These are phyloP conservation scores for Saccharomycopsis capsularis DNA, from an alignment of 805 yeast genomes.

Conservation along the genomic window DNA sequence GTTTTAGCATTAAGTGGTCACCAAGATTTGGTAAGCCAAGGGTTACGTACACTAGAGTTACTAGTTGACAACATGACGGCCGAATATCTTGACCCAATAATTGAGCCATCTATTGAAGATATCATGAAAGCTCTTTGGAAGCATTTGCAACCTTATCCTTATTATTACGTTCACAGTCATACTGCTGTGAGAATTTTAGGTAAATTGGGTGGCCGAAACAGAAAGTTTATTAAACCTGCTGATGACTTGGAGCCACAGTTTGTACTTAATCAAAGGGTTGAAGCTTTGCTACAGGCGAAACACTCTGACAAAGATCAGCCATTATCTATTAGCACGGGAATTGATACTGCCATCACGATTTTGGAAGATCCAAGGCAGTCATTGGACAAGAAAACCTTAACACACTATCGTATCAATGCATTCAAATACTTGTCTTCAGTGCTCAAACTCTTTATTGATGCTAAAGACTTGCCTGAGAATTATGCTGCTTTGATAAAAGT, in stretches of 20 bases:
- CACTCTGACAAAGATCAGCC: conserved; percentile 60
- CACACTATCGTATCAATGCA: conserved; percentile 70
- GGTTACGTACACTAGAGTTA: conserved; percentile 84
- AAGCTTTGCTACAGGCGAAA: conserved; percentile 62
- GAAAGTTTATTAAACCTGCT: conserved; percentile 74
- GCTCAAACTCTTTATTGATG: conserved; percentile 59
- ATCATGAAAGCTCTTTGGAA: conserved; percentile 90
- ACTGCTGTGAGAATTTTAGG: conserved; percentile 90
- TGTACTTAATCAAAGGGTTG: conserved; percentile 56
- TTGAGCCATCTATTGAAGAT: conserved; percentile 92
- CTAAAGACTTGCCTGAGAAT: conserved; percentile 33
- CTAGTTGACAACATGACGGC: conserved; percentile 96
- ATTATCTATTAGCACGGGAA: conserved; percentile 76
- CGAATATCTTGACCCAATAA: conserved; percentile 92
- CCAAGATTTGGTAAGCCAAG: conserved; percentile 88
- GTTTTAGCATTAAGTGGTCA: conserved; percentile 85
- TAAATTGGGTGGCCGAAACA: conserved; percentile 91
- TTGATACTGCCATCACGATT: conserved; percentile 68
- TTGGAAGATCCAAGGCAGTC: conserved; percentile 57
- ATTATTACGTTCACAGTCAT: conserved; percentile 91
- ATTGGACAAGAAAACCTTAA: conserved; percentile 25
- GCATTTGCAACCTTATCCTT: conserved; percentile 85
- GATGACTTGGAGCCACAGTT: conserved; percentile 48
- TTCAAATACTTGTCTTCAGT: conserved; percentile 63
- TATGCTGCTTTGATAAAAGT: conserved; percentile 39